Conservation (phyloP, 2,329 filamentous ascomycete genomes). For the Plenodomus biglobosus region DNA sequence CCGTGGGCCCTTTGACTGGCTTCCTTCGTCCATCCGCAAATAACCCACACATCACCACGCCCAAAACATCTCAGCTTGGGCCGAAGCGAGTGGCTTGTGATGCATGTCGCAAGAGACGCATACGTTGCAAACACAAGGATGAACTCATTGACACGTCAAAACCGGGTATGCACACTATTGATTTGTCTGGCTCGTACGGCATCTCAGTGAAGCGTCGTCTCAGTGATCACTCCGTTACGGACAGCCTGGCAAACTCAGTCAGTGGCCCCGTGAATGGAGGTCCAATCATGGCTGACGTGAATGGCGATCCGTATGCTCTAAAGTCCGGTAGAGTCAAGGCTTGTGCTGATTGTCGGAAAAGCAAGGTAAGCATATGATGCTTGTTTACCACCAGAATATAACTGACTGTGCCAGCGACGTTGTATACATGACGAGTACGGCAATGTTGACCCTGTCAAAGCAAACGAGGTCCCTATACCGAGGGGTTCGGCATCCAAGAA, state of each 20-base stretch:
- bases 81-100: slow-evolving; percentile 64
- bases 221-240: slow-evolving; percentile 33
- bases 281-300: slow-evolving; percentile 39
- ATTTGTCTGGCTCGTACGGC: slow-evolving; percentile 35
- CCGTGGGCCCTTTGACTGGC: slow-evolving; percentile 32
- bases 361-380: slow-evolving; percentile 57
- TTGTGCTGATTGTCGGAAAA: slow-evolving; percentile 67
- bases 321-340: slow-evolving; percentile 65
- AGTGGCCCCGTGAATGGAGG: slow-evolving; percentile 30
- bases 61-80: slow-evolving; percentile 60
- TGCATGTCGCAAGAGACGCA: slow-evolving; percentile 62
- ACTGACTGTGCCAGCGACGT: slow-evolving; percentile 55
- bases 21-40: slow-evolving; percentile 43
- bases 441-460: slow-evolving; percentile 64
- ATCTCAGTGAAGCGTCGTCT: slow-evolving; percentile 39
- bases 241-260: slow-evolving; percentile 18
- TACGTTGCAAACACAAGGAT: slow-evolving; percentile 65
- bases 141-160: slow-evolving; percentile 46
- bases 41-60: slow-evolving; percentile 49
- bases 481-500: slow-evolving; percentile 60
- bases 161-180: slow-evolving; percentile 35
- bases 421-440: slow-evolving; percentile 68
- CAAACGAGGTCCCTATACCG: slow-evolving; percentile 62
- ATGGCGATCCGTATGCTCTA: slow-evolving; percentile 46
- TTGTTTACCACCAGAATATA: background rate